A percentile compares a stretch with the other conserved stretches of the same genome.
Evolutionary conservation across 495 filamentous ascomycete species (phyloP).

Genomic region (Annulohypoxylon nitens): DNA sequence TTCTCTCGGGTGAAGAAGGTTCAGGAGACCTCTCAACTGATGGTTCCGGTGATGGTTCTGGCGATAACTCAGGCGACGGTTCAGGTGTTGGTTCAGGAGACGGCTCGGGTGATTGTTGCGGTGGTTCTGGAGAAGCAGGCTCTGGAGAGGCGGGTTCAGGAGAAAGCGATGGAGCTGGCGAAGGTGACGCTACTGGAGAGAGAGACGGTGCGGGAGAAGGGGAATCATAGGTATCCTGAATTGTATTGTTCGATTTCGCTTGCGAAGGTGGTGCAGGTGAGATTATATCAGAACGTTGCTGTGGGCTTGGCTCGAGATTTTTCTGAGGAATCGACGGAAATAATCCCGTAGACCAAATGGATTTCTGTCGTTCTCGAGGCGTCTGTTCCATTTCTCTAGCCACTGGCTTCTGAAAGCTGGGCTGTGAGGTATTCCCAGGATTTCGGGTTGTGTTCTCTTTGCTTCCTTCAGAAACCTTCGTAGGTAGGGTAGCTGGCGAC

Average conservation of each 20-base stretch:
- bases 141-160: conserved; percentile 15
- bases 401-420: conserved; percentile 19
- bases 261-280: conserved; percentile 42
- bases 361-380: conserved; percentile 40
- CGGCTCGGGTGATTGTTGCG: conserved; percentile 1
- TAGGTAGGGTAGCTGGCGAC: conserved; percentile 59
- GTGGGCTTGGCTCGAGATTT: conserved; percentile 41
- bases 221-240: conserved; percentile 36
- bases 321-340: conserved; percentile 53
- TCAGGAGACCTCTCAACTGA: conserved; percentile 17
- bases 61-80: neutral
- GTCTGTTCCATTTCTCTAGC: conserved; percentile 26
- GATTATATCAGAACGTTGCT: conserved; percentile 42
- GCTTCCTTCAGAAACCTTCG: conserved; percentile 27
- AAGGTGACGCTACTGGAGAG: conserved; percentile 26
- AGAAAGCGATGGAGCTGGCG: conserved; percentile 24
- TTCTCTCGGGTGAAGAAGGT: conserved; percentile 12
- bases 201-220: conserved; percentile 20
- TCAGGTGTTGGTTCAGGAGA: conserved; percentile 7
- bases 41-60: neutral
- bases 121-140: neutral
- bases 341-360: conserved; percentile 48
- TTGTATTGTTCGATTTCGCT: conserved; percentile 36
- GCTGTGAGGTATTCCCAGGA: conserved; percentile 28
- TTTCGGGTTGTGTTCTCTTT: conserved; percentile 18